phyloP scores from a whole-genome alignment of 2,329 filamentous ascomycete genomes.

The Phyllosticta citribraziliensis region DNA sequence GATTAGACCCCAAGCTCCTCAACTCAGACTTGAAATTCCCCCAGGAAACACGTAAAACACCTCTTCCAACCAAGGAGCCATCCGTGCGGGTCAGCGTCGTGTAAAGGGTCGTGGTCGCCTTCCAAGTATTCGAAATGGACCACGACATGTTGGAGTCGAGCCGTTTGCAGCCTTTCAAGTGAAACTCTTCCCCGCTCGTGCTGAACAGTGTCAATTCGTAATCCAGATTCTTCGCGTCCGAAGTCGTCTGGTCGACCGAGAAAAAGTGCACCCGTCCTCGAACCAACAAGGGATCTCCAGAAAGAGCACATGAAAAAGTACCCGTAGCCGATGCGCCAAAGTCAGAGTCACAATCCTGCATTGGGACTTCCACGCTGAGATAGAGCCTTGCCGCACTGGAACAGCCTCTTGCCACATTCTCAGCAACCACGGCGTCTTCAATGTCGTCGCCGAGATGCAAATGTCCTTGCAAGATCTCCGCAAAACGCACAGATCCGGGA shows the following conservation, averaged over 20 bases:
- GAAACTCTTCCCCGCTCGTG: conserved; percentile 41
- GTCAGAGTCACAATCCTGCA: neutral
- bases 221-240: conserved; percentile 49
- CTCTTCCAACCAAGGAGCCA: too few relatives aligned
- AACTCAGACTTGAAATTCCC: conserved; percentile 49
- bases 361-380: conserved; percentile 15
- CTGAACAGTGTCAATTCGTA: conserved; percentile 55
- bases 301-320: conserved; percentile 42
- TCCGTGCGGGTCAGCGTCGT: conserved; percentile 43
- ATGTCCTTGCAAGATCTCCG: conserved; percentile 55
- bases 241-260: conserved; percentile 40
- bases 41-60: too few relatives aligned
- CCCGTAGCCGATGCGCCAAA: conserved; percentile 49
- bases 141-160: conserved; percentile 51
- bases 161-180: conserved; percentile 54
- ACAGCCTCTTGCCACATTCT: conserved; percentile 10
- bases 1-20: conserved; percentile 39
- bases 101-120: conserved; percentile 52
- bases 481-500: conserved; percentile 55
- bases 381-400: conserved; percentile 12
- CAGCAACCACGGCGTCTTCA: conserved; percentile 41
- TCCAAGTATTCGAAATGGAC: conserved; percentile 47
- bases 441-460: conserved; percentile 39
- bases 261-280: conserved; percentile 51
- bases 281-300: conserved; percentile 47